phyloP scores from a whole-genome alignment of 352 stramenopile species.

The Pythium biforme region DNA sequence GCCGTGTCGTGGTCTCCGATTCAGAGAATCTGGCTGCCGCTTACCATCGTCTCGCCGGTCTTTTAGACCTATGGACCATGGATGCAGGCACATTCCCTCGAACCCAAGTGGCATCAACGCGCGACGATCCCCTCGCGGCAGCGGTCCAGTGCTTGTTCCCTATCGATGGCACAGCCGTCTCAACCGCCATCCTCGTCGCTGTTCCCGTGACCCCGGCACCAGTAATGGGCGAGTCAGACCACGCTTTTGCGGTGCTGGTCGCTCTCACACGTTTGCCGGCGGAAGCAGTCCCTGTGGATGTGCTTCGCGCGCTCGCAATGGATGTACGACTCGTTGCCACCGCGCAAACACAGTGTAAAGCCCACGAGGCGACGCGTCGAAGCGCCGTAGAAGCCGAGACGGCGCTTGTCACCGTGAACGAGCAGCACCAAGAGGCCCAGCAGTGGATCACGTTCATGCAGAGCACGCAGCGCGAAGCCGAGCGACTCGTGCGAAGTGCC shows the following conservation, averaged over 20 bases:
- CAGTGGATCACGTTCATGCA: constrained; percentile 22
- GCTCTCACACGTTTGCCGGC: not conserved
- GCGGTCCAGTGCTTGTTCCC: too few relatives aligned
- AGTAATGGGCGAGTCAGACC: not conserved
- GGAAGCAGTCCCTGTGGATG: not conserved
- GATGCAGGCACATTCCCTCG: too few relatives aligned
- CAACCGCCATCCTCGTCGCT: too few relatives aligned
- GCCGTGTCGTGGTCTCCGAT: not conserved
- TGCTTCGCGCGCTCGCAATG: not conserved
- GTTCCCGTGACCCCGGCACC: not conserved
- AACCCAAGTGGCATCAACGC: too few relatives aligned
- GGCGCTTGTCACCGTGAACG: not conserved
- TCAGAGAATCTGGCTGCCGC: not conserved
- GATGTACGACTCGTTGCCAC: constrained; percentile 1
- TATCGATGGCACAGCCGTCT: too few relatives aligned
- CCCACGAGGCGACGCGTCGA: not conserved
- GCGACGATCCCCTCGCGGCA: too few relatives aligned
- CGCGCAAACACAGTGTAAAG: not conserved
- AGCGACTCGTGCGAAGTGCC: not conserved
- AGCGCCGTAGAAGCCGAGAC: constrained; percentile 7
- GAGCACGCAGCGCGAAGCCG: not conserved
- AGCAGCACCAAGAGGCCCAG: not conserved
- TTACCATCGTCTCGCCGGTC: not conserved
- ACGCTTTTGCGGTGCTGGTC: not conserved
- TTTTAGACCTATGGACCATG: not conserved